Percentiles rank a stretch among this genome's conserved stretches.
Evolutionary conservation across 495 filamentous ascomycete species (phyloP).

Genomic region (Penicillium fimorum): DNA sequence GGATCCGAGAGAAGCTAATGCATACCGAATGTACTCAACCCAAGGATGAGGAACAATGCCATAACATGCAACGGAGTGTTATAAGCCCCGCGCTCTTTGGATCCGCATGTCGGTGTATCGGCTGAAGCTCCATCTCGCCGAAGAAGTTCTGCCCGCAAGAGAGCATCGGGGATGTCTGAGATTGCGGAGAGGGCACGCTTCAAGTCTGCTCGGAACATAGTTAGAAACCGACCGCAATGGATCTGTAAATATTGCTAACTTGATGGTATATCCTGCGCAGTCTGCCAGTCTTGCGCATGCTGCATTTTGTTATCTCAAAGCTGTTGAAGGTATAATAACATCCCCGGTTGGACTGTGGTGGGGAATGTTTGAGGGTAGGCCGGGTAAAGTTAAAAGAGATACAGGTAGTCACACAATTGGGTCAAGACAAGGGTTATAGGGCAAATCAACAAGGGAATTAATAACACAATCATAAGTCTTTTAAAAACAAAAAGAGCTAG

Average conservation of each 20-base stretch:
- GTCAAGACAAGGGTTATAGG: background rate
- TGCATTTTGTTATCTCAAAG: conserved; percentile 24
- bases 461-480: background rate
- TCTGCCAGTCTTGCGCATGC: conserved; percentile 21
- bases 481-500: conserved; percentile 1
- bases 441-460: background rate
- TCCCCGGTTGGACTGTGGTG: conserved; percentile 8
- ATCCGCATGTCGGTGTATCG: conserved; percentile 56
- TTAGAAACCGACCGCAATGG: background rate
- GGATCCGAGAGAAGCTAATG: conserved; percentile 5
- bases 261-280: conserved; percentile 15
- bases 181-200: conserved; percentile 24
- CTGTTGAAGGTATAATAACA: conserved; percentile 11
- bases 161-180: conserved; percentile 29
- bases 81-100: conserved; percentile 56
- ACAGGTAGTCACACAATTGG: conserved; percentile 5
- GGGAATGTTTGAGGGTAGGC: conserved; percentile 1
- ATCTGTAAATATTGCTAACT: conserved; percentile 12
- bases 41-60: conserved; percentile 73
- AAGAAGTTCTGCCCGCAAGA: conserved; percentile 34
- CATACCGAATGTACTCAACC: conserved; percentile 69
- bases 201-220: conserved; percentile 18
- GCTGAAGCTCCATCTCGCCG: conserved; percentile 29
- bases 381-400: background rate
- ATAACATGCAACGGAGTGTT: conserved; percentile 69